A percentile compares a stretch with the other conserved stretches of the same genome.
phyloP scores from a whole-genome alignment of 2,329 filamentous ascomycete genomes.

The Tympanopsis confertula region DNA sequence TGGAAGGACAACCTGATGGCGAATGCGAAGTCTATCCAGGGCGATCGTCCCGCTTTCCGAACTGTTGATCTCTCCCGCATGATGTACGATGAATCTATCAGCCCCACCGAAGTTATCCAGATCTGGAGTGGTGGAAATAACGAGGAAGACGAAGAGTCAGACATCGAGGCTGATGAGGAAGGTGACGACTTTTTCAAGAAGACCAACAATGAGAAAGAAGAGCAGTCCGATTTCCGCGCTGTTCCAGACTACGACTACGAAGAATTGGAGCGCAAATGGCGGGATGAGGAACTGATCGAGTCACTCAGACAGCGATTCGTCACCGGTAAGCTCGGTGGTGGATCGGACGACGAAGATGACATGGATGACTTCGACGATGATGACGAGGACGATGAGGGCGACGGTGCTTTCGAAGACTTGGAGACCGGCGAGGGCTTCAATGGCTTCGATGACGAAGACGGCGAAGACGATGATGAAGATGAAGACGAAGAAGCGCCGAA shows the following conservation, averaged over 20 bases:
- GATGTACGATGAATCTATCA: constrained; percentile 76
- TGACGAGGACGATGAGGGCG: constrained; percentile 30
- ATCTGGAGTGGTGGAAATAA: constrained; percentile 65
- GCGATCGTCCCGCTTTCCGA: constrained; percentile 60
- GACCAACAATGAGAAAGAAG: constrained; percentile 52
- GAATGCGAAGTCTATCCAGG: constrained; percentile 62
- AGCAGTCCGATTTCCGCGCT: constrained; percentile 63
- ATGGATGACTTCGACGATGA: constrained; percentile 40
- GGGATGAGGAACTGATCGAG: constrained; percentile 65
- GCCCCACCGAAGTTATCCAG: constrained; percentile 62
- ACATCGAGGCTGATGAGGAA: constrained; percentile 19
- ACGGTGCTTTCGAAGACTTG: constrained; percentile 32
- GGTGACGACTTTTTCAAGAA: constrained; percentile 58
- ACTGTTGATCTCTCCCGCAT: constrained; percentile 73
- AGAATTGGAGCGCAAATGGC: constrained; percentile 76
- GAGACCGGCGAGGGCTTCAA: constrained; percentile 11
- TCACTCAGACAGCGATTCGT: constrained; percentile 66
- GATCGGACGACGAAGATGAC: constrained; percentile 38
- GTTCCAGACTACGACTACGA: constrained; percentile 74
- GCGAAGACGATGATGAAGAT: constrained; percentile 26
- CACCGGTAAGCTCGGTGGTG: constrained; percentile 47
- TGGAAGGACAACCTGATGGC: constrained; percentile 86
- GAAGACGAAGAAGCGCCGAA: neutral
- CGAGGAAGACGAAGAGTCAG: constrained; percentile 40
- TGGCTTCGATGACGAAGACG: constrained; percentile 34